Evolutionary conservation across 768 basidiomycete genomes (phyloP).

Genomic region (Clitopilus hobsonii): DNA sequence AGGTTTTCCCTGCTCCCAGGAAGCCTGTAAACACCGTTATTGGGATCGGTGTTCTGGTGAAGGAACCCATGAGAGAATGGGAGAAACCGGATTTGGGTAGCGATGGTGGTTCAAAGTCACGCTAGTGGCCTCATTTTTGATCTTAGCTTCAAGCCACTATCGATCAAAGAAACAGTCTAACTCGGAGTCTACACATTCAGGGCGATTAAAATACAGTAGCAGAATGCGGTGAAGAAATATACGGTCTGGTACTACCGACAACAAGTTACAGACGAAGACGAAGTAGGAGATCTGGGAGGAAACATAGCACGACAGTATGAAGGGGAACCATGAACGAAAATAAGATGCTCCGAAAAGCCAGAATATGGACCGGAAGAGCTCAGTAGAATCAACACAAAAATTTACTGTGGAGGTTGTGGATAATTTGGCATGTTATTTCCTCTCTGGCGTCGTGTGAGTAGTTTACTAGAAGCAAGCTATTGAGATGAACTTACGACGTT

Average conservation of each 20-base stretch:
- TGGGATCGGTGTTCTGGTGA: constrained; percentile 43
- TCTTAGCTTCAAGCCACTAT: neutral
- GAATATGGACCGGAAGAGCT: neutral
- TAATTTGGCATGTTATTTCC: neutral
- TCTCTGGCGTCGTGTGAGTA: neutral
- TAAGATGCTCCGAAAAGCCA: neutral
- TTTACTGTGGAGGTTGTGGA: neutral
- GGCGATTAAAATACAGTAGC: neutral
- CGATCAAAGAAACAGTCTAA: neutral
- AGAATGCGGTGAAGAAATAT: neutral
- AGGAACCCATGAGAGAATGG: neutral
- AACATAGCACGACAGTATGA: neutral
- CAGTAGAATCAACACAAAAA: too few species aligned
- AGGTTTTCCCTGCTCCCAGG: constrained; percentile 78
- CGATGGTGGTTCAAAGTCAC: neutral
- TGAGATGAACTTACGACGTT: constrained; percentile 32
- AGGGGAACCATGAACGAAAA: neutral
- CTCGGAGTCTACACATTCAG: neutral
- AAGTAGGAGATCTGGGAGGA: neutral
- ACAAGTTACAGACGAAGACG: neutral
- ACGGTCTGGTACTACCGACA: neutral
- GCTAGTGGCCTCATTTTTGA: neutral
- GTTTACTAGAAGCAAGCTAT: neutral
- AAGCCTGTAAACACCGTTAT: constrained; percentile 97
- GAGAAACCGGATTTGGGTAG: neutral